These are phyloP conservation scores for Schoenoplectus tabernaemontani DNA, from an alignment of 202 grass and related monocot species.

Conservation along the genomic window DNA sequence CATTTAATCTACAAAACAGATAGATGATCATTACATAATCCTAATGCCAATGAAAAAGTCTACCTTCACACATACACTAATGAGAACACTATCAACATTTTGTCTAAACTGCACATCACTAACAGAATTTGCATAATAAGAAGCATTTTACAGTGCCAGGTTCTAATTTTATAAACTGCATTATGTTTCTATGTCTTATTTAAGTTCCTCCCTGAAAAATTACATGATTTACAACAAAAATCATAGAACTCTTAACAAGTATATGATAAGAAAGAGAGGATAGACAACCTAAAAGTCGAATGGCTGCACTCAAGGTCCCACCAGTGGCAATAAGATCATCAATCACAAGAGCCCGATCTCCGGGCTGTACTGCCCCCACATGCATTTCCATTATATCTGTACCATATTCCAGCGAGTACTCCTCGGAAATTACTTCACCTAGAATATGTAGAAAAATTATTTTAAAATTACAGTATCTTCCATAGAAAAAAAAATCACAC, in stretches of 20 bases:
- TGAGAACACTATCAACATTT: neutral
- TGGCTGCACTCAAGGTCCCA: slow-evolving; percentile 71
- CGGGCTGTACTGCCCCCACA: slow-evolving; percentile 71
- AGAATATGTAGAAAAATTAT: slow-evolving; percentile 24
- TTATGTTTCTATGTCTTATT: neutral
- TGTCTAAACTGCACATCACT: neutral
- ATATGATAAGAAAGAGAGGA: neutral
- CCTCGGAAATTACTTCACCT: slow-evolving; percentile 92
- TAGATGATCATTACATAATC: neutral
- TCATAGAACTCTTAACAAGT: neutral
- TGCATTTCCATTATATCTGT: slow-evolving; percentile 96
- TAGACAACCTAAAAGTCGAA: slow-evolving; percentile 69
- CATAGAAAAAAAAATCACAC: neutral
- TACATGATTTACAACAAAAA: neutral
- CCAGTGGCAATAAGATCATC: slow-evolving; percentile 97
- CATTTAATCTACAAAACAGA: neutral
- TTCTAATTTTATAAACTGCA: neutral
- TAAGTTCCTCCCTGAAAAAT: neutral
- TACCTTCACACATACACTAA: neutral
- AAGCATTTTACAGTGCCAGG: neutral
- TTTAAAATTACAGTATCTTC: neutral
- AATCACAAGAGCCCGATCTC: slow-evolving; percentile 54
- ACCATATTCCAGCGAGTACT: slow-evolving; percentile 92
- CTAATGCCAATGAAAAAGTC: neutral
- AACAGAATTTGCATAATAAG: neutral